A percentile compares a stretch with the other conserved stretches of the same genome.
Conservation (phyloP, 164 flowering plant genomes). For the Chloranthus sessilifolius region DNA sequence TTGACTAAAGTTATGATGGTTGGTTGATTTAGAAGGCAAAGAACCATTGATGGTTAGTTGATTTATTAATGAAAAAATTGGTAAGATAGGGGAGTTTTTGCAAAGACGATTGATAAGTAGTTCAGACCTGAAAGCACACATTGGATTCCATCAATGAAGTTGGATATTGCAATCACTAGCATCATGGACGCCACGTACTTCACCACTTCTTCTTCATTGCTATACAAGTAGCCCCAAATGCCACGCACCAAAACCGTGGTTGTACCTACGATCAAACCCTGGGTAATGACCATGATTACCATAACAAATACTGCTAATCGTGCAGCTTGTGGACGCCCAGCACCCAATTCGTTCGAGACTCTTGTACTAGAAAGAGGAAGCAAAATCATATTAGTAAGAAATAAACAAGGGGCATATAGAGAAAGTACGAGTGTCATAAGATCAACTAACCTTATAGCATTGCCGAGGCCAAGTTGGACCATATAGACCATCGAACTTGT, state of each 20-base stretch:
- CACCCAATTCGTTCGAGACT: conserved; percentile 42
- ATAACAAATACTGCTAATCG: conserved; percentile 20
- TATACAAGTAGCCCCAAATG: conserved; percentile 27
- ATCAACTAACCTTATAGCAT: conserved; percentile 12
- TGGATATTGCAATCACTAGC: conserved; percentile 38
- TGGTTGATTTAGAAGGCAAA: too few relatives aligned
- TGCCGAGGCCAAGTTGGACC: conserved; percentile 10
- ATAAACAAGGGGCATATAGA: not conserved
- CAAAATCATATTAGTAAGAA: not conserved
- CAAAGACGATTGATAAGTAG: not conserved
- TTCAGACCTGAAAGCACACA: conserved; percentile 54
- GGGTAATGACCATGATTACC: conserved; percentile 13
- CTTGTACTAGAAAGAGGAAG: conserved; percentile 23
- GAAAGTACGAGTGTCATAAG: too few relatives aligned
- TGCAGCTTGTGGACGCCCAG: conserved; percentile 30
- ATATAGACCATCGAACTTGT: conserved; percentile 5
- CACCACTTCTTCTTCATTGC: conserved; percentile 34
- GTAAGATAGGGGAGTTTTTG: not conserved
- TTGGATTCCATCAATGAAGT: conserved; percentile 42
- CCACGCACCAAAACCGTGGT: conserved; percentile 18
- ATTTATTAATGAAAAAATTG: too few relatives aligned
- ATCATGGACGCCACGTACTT: conserved; percentile 34
- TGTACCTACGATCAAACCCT: conserved; percentile 14
- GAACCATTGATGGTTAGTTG: too few relatives aligned
- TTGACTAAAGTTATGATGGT: too few relatives aligned